Evolutionary conservation across 441 rosid genomes (phyloP), one percentile per base, ranked within the genome.

Genomic region (Iberis amara): DNA sequence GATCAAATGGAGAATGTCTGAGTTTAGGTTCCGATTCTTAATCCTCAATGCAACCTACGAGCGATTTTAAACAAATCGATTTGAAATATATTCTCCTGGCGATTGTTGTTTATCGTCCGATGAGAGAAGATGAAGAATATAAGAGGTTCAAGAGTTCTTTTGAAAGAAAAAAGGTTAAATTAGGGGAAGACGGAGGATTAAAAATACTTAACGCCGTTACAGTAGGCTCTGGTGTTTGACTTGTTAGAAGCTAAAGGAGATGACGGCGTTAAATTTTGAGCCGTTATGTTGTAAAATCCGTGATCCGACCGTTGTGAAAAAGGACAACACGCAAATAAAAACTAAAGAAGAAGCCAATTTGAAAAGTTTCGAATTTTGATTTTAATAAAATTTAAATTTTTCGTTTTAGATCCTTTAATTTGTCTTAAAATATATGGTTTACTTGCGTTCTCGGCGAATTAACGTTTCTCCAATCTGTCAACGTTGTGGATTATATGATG

Each of bases 221-320:
- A 61, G 71, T 28, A 66, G 61, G 66, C 57, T 61, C 61, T 27
- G 41, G 28, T 52, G 65, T 59, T 59, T 66, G 70, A 65, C 70
- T 46, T 64, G 45, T 53, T 41, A 66, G 36, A 14, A 48, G 40
- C 51, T 11, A 10, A n/a, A 3, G 27, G 11, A 21, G 13, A 6
- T 42, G 23, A 54, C 69, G 69, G 37, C 58, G 69, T 64, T 57
- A 54, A 18, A 0, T 32, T 8, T 54, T 41, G 33, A 66, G 45
- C 70, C 70, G 70, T 66, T 59, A 47, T 47, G 41, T 36, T 59
- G 66, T 26, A 11, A 52, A 41, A 47, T 66, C 65, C 70, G 70
- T 66, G 61, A 66, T 66, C 70, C 70, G 65, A 66, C 71, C 71
- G 71, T 66, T 66, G 71, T 18, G 64, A 47, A 53, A 51, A 65